A percentile compares a stretch with the other conserved stretches of the same genome.
phyloP scores from a whole-genome alignment of 305 asterid genomes.

The Ruellia speciosa region DNA sequence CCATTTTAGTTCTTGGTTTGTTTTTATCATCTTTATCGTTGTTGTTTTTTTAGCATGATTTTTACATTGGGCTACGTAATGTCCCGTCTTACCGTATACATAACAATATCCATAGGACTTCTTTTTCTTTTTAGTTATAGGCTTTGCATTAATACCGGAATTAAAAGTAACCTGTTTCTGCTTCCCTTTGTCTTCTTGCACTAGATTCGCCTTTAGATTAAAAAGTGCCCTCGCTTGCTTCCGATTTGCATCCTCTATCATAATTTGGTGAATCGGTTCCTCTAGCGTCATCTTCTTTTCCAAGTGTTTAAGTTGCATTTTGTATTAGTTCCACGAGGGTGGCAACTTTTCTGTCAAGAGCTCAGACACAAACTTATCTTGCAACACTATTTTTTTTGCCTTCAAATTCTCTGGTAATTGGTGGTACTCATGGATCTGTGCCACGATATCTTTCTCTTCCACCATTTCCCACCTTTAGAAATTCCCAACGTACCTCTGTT shows the following conservation, averaged over 20 bases:
- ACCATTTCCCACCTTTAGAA: slow-evolving; percentile 3
- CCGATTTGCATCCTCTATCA: not conserved
- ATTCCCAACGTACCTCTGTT: slow-evolving; percentile 1
- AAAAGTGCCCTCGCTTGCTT: not conserved
- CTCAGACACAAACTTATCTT: not conserved
- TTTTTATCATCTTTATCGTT: no score
- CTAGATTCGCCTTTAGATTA: not conserved
- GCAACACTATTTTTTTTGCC: not conserved
- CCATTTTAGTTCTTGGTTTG: not conserved
- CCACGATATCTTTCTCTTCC: not conserved
- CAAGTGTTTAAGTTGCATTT: not conserved
- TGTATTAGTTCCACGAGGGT: slow-evolving; percentile 5
- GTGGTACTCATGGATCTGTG: not conserved
- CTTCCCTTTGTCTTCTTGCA: no score
- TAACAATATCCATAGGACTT: no score
- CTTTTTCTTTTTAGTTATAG: no score
- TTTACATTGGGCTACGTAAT: no score
- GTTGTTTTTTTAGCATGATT: no score
- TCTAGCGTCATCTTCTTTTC: not conserved
- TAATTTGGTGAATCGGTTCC: not conserved
- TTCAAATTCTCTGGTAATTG: not conserved
- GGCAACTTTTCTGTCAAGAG: not conserved
- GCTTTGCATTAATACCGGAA: no score
- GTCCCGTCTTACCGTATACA: no score
- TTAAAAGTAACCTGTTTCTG: no score